These are phyloP conservation scores for Chimonanthus praecox DNA, from an alignment of 164 flowering plant genomes.

Conservation along the genomic window DNA sequence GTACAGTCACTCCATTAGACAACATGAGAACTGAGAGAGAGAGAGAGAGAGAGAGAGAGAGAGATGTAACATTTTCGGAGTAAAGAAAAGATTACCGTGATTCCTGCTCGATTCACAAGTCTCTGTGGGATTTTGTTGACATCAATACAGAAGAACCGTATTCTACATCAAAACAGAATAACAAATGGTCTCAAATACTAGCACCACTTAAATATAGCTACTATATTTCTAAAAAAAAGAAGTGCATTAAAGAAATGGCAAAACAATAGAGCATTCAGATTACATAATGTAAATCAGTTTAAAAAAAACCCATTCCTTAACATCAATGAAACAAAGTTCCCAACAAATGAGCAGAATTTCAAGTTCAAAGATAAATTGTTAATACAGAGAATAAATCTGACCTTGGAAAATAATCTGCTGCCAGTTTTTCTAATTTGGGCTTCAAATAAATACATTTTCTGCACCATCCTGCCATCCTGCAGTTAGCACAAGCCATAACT, in stretches of 20 bases:
- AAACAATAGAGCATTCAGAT: not conserved
- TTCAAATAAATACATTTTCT: conserved; percentile 87
- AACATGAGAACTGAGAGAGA: not conserved
- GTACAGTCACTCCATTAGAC: too few species aligned
- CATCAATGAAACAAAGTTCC: not conserved
- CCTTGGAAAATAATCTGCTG: conserved; percentile 77
- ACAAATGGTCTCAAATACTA: conserved; percentile 2
- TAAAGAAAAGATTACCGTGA: conserved; percentile 51
- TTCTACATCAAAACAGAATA: conserved; percentile 31
- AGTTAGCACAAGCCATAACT: conserved; percentile 21
- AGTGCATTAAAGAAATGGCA: not conserved
- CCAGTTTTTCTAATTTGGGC: conserved; percentile 84
- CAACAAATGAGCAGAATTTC: not conserved
- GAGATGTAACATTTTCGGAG: not conserved
- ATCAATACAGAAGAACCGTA: conserved; percentile 68
- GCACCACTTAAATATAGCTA: not conserved
- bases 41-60: not conserved
- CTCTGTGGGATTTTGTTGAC: conserved; percentile 77
- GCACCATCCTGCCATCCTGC: conserved; percentile 95
- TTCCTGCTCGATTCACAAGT: conserved; percentile 72
- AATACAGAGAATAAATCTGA: conserved; percentile 17
- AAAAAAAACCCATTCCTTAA: not conserved
- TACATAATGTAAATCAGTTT: not conserved
- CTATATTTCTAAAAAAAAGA: not conserved
- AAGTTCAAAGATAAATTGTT: not conserved